Percentiles rank a stretch among this genome's conserved stretches.
These are phyloP conservation scores for Viridothelium virens DNA, from an alignment of 495 filamentous ascomycete species.

Conservation along the genomic window DNA sequence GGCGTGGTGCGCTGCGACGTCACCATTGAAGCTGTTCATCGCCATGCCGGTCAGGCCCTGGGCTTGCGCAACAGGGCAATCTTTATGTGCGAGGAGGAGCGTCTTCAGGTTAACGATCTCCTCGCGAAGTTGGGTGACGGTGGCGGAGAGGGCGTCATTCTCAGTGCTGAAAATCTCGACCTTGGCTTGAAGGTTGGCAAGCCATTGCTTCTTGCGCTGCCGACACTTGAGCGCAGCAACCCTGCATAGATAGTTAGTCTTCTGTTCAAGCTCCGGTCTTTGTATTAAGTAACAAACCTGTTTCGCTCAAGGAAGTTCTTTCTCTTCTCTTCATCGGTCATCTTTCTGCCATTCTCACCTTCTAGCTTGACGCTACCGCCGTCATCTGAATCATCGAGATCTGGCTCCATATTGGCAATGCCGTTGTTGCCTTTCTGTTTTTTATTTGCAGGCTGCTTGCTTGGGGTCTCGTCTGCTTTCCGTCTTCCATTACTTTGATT, in stretches of 20 bases:
- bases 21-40: slow-evolving; percentile 53
- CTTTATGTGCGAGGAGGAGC: slow-evolving; percentile 86
- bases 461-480: slow-evolving; percentile 68
- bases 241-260: slow-evolving; percentile 39
- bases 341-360: slow-evolving; percentile 59
- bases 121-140: slow-evolving; percentile 77
- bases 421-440: slow-evolving; percentile 58
- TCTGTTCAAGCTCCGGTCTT: too few species aligned
- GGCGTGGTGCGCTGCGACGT: slow-evolving; percentile 41
- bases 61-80: slow-evolving; percentile 84
- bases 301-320: slow-evolving; percentile 97
- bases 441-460: slow-evolving; percentile 61
- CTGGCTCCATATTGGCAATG: slow-evolving; percentile 39
- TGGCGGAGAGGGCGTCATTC: slow-evolving; percentile 78
- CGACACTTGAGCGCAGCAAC: slow-evolving; percentile 95
- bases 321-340: slow-evolving; percentile 98
- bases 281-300: slow-evolving; percentile 53
- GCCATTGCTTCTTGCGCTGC: slow-evolving; percentile 98
- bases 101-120: slow-evolving; percentile 96
- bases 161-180: slow-evolving; percentile 86
- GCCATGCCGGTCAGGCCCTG: slow-evolving; percentile 68
- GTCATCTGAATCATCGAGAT: slow-evolving; percentile 34
- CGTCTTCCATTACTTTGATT: slow-evolving; percentile 53
- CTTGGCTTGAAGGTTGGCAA: slow-evolving; percentile 88
- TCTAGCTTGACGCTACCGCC: slow-evolving; percentile 48